Base-by-base conservation (phyloP, 371 early-diverging fungal genomes). In the Apophysomyces trapeziformis region DNA sequence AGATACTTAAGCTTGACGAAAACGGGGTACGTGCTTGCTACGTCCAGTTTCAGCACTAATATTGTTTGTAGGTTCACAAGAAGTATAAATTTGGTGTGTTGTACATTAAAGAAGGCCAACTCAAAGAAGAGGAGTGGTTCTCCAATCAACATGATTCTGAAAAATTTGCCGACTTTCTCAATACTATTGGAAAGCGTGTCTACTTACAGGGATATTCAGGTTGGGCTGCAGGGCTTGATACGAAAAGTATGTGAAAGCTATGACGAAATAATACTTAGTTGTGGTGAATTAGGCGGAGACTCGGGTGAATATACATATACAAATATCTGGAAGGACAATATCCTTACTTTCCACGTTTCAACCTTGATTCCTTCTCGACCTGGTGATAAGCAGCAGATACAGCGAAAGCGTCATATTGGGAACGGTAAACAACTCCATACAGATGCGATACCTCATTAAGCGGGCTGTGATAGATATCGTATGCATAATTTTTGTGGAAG, bases 351-450 rank as follows among this genome's bases (percentile, higher is more conserved):
- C 76, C 96, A 95, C 73, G 92, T 94, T 8, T 85, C 94, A 4
- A 87, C 94, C 0, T 67, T 92, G 45, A 82, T 95, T n/a, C 96
- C 96, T 11, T 87, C 78, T 66, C 86, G 82, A 59, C 80, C 76
- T 12, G 85, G 83, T 12, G 95, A 94, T 69, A 82, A 82, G 45
- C 94, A 95, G 67, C 93, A 94, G 67, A 83, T 95, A 44, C 93
- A 93, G 67, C 78, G 91, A 54, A 95, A 95, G 69, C 79, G 93
- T 21, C 94, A 94, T 73, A 92, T 95, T 50, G 95, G 95, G 50
- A 95, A 95, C 74, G 93, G 83, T 83, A 78, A 61, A 63, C 16
- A 9, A 7, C 21, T 18, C 13, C 0, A 7, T 35, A 39, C 0
- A 38, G 6, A 35, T 50, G 36, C 9, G 18, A 45, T 60, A 58